Evolutionary conservation across 108 stramenopile species (phyloP).

Genomic region (Fragilaria crotonensis): DNA sequence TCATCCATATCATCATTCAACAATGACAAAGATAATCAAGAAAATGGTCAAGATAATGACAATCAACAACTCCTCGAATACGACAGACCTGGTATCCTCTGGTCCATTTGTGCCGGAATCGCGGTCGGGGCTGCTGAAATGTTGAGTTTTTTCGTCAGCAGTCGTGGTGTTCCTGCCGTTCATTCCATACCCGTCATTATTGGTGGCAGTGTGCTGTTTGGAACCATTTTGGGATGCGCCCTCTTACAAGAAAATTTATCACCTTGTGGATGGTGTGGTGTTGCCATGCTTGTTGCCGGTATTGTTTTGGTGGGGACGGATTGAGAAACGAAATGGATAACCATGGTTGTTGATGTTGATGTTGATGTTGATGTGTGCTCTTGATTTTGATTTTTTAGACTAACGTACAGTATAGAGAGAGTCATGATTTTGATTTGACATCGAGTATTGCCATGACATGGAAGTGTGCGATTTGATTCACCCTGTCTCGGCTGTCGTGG

Average conservation of each 20-base stretch:
- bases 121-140: slow-evolving; percentile 60
- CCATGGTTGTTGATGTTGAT: no score
- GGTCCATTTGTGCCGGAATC: slow-evolving; percentile 33
- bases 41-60: slow-evolving; percentile 4
- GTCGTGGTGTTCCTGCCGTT: slow-evolving; percentile 57
- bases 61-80: neutral
- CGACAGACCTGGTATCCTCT: slow-evolving; percentile 26
- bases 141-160: slow-evolving; percentile 40
- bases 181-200: slow-evolving; percentile 63
- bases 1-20: neutral
- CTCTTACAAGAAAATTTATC: slow-evolving; percentile 35
- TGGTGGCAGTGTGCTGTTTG: slow-evolving; percentile 62
- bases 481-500: no score
- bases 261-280: slow-evolving; percentile 46
- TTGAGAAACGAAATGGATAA: slow-evolving; percentile 4
- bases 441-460: no score
- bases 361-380: no score
- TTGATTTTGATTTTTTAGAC: no score
- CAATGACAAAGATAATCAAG: neutral
- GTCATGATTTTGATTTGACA: no score
- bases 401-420: no score
- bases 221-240: slow-evolving; percentile 34
- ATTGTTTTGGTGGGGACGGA: slow-evolving; percentile 51
- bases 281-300: slow-evolving; percentile 36
- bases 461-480: no score